Evolutionary conservation across 768 basidiomycete species (phyloP).

Genomic region (Trametes villosa): DNA sequence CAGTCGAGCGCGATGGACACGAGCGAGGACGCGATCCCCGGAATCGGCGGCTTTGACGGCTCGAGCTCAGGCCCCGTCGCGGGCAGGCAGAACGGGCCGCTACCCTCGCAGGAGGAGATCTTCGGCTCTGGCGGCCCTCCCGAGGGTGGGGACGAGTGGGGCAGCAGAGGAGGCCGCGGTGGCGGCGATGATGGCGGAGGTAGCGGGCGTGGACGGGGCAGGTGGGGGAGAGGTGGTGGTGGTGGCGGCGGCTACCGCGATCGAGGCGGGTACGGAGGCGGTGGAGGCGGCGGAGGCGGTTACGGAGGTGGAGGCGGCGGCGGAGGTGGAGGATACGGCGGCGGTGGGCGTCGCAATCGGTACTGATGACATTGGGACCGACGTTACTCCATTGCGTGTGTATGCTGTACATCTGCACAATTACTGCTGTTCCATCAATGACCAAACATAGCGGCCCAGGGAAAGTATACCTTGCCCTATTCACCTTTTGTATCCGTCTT

Average conservation of each 20-base stretch:
- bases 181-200: slow-evolving; percentile 19
- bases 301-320: slow-evolving; percentile 3
- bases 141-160: slow-evolving; percentile 38
- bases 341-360: slow-evolving; percentile 6
- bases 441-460: too few relatives aligned
- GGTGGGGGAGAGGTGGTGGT: slow-evolving; percentile 19
- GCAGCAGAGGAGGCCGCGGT: slow-evolving; percentile 29
- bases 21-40: slow-evolving; percentile 69
- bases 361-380: too few relatives aligned
- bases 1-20: slow-evolving; percentile 26
- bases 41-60: slow-evolving; percentile 50
- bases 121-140: slow-evolving; percentile 39
- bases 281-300: slow-evolving; percentile 1
- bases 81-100: slow-evolving; percentile 40
- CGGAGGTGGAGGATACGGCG: slow-evolving; percentile 3
- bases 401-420: too few relatives aligned
- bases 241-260: slow-evolving; percentile 16
- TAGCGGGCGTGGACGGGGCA: slow-evolving; percentile 17
- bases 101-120: slow-evolving; percentile 58
- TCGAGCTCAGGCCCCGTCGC: slow-evolving; percentile 30
- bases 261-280: slow-evolving; percentile 13
- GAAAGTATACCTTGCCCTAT: too few relatives aligned
- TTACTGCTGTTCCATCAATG: too few relatives aligned
- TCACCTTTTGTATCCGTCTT: too few relatives aligned
- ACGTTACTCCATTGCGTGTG: not conserved